Evolutionary conservation across 2,329 filamentous ascomycete genomes (phyloP).

Genomic region (Talaromyces sp.): DNA sequence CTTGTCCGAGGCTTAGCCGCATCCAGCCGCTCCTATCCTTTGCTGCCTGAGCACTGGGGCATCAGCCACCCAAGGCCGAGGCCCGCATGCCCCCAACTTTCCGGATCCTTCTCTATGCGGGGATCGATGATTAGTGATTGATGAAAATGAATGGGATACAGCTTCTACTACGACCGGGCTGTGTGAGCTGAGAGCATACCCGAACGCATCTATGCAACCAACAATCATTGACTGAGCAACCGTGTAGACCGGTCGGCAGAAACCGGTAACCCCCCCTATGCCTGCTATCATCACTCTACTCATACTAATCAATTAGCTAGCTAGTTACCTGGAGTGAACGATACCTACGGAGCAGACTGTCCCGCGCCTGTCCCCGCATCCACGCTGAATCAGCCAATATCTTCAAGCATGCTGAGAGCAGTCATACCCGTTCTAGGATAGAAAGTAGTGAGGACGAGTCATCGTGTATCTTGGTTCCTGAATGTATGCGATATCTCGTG

Average conservation of each 20-base stretch:
- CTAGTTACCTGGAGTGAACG: too few species aligned
- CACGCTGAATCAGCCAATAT: not conserved
- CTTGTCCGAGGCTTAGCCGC: not conserved
- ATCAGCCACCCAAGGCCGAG: not conserved
- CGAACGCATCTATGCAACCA: not conserved
- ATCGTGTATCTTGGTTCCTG: not conserved
- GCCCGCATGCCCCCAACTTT: conserved; percentile 1
- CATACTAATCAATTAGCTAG: not conserved
- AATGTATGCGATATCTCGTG: not conserved
- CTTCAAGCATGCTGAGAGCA: not conserved
- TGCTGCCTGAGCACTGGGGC: not conserved
- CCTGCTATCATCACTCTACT: not conserved
- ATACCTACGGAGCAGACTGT: conserved; percentile 17
- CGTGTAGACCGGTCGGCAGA: conserved; percentile 5
- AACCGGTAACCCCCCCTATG: conserved; percentile 10
- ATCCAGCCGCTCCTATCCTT: not conserved
- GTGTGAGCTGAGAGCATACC: not conserved
- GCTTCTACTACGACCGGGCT: not conserved
- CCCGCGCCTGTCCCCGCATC: conserved; percentile 16
- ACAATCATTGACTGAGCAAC: not conserved
- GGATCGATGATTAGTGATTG: not conserved
- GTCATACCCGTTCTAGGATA: not conserved
- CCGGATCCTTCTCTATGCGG: not conserved
- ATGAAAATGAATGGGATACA: too few species aligned
- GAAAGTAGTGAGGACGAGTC: not conserved